Conservation (phyloP, 2,329 filamentous ascomycete genomes). For the Neonectria neomacrospora region DNA sequence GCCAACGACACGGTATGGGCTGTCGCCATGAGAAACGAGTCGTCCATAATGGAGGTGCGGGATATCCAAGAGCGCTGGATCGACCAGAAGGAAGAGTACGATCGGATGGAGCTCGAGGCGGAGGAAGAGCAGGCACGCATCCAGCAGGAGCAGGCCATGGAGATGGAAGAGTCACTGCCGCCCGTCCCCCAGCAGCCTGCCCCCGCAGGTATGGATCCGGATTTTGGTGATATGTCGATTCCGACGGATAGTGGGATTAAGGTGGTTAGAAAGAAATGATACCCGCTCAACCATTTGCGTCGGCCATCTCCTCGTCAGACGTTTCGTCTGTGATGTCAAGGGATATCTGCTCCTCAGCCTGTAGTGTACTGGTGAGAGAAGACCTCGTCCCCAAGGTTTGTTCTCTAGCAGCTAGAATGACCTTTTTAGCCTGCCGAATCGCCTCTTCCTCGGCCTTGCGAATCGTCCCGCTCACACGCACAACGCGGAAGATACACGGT, state of each 20-base stretch:
- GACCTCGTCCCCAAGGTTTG: conserved; percentile 37
- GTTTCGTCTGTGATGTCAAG: conserved; percentile 58
- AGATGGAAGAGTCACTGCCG: conserved; percentile 47
- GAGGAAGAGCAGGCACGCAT: conserved; percentile 78
- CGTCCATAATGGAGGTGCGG: conserved; percentile 79
- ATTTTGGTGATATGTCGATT: conserved; percentile 64
- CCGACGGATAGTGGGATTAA: conserved; percentile 74
- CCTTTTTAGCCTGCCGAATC: conserved; percentile 77
- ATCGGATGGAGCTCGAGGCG: conserved; percentile 79
- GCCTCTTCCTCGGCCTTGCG: conserved; percentile 92
- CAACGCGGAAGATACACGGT: conserved; percentile 83
- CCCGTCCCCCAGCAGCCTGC: conserved; percentile 16
- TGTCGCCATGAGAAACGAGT: conserved; percentile 85
- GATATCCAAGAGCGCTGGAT: conserved; percentile 98
- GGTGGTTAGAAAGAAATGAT: conserved; percentile 73
- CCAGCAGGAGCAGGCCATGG: conserved; percentile 52
- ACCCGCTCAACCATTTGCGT: conserved; percentile 56
- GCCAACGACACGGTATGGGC: conserved; percentile 98
- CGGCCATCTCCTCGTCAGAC: conserved; percentile 57
- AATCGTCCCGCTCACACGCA: conserved; percentile 92
- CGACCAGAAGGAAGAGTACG: conserved; percentile 87
- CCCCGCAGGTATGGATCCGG: conserved; percentile 52
- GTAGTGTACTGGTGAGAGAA: conserved; percentile 34
- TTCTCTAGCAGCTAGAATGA: conserved; percentile 75
- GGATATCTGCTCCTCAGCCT: conserved; percentile 50